Conservation (phyloP, 352 stramenopile genomes). For the Phytophthora uliginosa region DNA sequence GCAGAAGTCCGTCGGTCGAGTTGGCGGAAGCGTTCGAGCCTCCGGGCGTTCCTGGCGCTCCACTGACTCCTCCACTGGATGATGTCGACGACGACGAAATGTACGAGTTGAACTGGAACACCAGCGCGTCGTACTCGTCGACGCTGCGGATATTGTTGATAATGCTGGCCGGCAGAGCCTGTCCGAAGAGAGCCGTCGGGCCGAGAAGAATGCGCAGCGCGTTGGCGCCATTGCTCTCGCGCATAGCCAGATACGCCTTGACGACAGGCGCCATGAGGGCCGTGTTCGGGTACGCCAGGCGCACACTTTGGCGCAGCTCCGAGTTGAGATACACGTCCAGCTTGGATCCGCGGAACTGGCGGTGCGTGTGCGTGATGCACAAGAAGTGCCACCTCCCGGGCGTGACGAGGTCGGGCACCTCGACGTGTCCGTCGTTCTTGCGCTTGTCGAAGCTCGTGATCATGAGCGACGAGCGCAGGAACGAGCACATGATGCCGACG, state of each 20-base stretch:
- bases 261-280: conserved; percentile 80
- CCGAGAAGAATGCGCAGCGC: conserved; percentile 72
- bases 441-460: conserved; percentile 89
- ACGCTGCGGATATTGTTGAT: conserved; percentile 76
- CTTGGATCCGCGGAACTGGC: conserved; percentile 86
- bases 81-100: conserved; percentile 78
- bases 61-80: conserved; percentile 42
- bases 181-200: conserved; percentile 68
- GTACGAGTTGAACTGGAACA: conserved; percentile 85
- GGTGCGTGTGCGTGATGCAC: conserved; percentile 87
- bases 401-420: conserved; percentile 77
- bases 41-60: conserved; percentile 30
- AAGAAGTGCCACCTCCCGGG: conserved; percentile 83
- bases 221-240: conserved; percentile 72
- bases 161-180: conserved; percentile 65
- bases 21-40: conserved; percentile 35
- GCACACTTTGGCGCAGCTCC: conserved; percentile 78
- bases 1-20: conserved; percentile 64
- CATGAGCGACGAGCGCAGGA: conserved; percentile 80
- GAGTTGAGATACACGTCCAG: conserved; percentile 85
- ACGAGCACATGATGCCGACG: conserved; percentile 84
- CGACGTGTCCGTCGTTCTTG: conserved; percentile 87
- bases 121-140: conserved; percentile 78
- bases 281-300: conserved; percentile 84
- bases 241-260: conserved; percentile 84